Evolutionary conservation across 495 filamentous ascomycete genomes (phyloP).

Genomic region (Trichoderma gamsii): DNA sequence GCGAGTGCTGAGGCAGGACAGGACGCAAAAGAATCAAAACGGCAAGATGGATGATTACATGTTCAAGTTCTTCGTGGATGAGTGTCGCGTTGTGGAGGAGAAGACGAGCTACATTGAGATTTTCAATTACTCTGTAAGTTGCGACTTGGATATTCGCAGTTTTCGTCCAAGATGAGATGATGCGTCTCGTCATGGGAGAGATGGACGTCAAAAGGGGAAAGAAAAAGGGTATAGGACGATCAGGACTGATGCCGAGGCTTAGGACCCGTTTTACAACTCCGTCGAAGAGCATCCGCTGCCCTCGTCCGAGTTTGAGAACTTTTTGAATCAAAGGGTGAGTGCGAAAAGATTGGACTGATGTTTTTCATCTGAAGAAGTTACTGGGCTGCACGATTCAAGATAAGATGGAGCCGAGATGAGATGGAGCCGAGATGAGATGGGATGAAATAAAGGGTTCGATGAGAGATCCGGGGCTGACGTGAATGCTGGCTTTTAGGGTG

Average conservation of each 20-base stretch:
- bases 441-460: not conserved
- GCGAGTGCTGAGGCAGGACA: not conserved
- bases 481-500: conserved; percentile 31
- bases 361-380: not conserved
- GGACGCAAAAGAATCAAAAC: not conserved
- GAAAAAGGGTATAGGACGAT: too few species aligned
- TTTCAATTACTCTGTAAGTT: conserved; percentile 47
- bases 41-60: conserved; percentile 50
- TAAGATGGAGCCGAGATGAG: not conserved
- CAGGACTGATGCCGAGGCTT: not conserved
- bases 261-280: conserved; percentile 39
- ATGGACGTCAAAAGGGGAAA: too few species aligned
- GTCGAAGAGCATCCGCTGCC: conserved; percentile 44
- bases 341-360: not conserved
- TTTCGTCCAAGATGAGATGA: not conserved
- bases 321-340: conserved; percentile 42
- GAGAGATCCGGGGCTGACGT: not conserved
- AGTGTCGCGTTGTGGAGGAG: conserved; percentile 41
- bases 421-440: too few species aligned
- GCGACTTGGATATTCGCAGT: too few species aligned
- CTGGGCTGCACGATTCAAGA: too few species aligned
- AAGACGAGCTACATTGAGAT: conserved; percentile 49
- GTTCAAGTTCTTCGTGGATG: conserved; percentile 37
- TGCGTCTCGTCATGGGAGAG: too few species aligned
- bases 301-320: conserved; percentile 50